Evolutionary conservation across 495 filamentous ascomycete species (phyloP).

Genomic region (Apodospora peruviana): DNA sequence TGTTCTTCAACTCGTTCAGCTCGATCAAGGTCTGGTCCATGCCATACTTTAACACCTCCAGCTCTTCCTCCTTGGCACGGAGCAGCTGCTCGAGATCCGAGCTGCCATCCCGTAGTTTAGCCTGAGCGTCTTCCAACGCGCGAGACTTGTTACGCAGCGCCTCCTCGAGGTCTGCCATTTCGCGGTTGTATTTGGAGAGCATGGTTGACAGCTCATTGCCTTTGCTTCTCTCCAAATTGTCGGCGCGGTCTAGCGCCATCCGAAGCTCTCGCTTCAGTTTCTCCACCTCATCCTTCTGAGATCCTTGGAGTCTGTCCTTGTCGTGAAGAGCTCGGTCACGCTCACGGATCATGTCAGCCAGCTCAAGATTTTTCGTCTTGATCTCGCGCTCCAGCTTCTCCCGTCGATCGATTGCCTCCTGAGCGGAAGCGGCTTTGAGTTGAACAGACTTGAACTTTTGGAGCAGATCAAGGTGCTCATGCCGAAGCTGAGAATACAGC

Average conservation of each 20-base stretch:
- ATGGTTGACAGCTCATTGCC: slow-evolving; percentile 90
- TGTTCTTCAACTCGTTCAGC: slow-evolving; percentile 71
- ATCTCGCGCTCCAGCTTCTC: slow-evolving; percentile 96
- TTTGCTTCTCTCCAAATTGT: slow-evolving; percentile 88
- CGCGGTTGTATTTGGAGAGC: slow-evolving; percentile 91
- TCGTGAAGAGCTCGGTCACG: slow-evolving; percentile 93
- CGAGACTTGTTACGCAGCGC: slow-evolving; percentile 83
- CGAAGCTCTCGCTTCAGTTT: slow-evolving; percentile 95
- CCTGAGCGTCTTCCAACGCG: slow-evolving; percentile 75
- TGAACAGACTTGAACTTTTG: slow-evolving; percentile 95
- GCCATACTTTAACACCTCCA: slow-evolving; percentile 92
- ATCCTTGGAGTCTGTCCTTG: slow-evolving; percentile 75
- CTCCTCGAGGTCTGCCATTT: slow-evolving; percentile 94
- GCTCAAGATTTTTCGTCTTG: slow-evolving; percentile 96
- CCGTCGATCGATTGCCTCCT: slow-evolving; percentile 90
- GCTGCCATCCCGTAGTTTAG: slow-evolving; percentile 70
- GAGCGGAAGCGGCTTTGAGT: slow-evolving; percentile 90
- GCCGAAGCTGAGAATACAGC: slow-evolving; percentile 90
- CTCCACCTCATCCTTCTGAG: slow-evolving; percentile 88
- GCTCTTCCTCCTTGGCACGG: slow-evolving; percentile 91
- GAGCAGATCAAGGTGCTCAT: slow-evolving; percentile 89
- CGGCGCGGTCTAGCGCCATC: slow-evolving; percentile 85
- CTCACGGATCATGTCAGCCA: slow-evolving; percentile 98
- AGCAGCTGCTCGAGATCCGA: slow-evolving; percentile 80
- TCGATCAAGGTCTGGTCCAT: slow-evolving; percentile 94